A percentile compares a stretch with the other conserved stretches of the same genome.
These are phyloP conservation scores for Pythium pyrilobum DNA, from an alignment of 352 stramenopile species.

Conservation along the genomic window DNA sequence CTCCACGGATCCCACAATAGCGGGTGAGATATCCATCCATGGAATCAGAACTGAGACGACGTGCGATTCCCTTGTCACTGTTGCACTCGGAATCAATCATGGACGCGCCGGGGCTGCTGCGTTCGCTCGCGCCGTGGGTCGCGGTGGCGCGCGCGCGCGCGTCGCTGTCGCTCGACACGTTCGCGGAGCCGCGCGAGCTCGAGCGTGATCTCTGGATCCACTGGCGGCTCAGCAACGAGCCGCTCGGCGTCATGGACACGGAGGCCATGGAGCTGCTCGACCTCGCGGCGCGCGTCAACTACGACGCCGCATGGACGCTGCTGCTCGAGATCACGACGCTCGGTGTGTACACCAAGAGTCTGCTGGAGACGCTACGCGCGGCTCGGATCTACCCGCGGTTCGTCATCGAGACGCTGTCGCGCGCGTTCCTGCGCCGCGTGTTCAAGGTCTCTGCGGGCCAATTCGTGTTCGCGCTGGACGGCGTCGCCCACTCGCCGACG, in stretches of 20 bases:
- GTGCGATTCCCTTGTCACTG: too few relatives aligned
- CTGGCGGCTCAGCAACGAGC: not conserved
- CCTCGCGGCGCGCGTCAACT: not conserved
- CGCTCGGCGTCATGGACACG: not conserved
- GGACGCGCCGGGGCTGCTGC: too few relatives aligned
- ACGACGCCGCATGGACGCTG: not conserved
- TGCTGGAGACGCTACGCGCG: not conserved
- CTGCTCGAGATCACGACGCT: not conserved
- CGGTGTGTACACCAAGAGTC: not conserved
- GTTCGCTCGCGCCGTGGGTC: not conserved
- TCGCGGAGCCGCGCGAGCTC: not conserved
- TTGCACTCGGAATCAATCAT: too few relatives aligned
- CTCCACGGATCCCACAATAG: too few relatives aligned
- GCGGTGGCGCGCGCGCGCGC: not conserved
- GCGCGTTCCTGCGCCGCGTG: not conserved
- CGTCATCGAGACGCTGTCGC: not conserved
- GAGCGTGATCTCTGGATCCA: not conserved
- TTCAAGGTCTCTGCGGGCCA: not conserved
- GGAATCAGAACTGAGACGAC: too few relatives aligned
- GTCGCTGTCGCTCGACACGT: not conserved
- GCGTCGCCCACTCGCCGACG: not conserved
- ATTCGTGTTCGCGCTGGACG: not conserved
- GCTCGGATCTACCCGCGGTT: not conserved
- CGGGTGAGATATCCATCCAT: too few relatives aligned
- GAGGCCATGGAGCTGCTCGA: constrained; percentile 5